Base-by-base conservation (phyloP, 768 basidiomycete species). In the Lactarius pseudohatsudake region DNA sequence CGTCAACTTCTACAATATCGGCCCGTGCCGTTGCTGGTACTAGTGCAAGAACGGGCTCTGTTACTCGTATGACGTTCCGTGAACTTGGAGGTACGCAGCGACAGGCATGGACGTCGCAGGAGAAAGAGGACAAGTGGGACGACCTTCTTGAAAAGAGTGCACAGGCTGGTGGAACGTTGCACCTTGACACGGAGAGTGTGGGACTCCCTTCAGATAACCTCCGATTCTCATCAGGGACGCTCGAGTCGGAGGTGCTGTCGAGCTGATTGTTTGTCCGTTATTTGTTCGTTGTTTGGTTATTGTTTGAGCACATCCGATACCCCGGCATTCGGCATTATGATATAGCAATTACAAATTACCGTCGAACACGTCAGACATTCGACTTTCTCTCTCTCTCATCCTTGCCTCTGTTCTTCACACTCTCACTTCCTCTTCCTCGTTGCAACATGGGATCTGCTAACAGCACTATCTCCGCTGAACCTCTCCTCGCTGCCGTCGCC, bases 81-180 rank as follows among this genome's bases (percentile, higher is more conserved):
- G 80, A 84, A 70, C 71, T 86, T 28, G 71, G 76, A n/a, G 71
- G 67, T 34, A 74, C 73, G 34, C 75, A 76, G 59, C 74, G 76
- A 61, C 74, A 75, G 28, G 79, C 75, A 53, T 75, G 87, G 73
- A 85, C 85, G 30, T 88, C 90, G 73, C 76, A 83, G 71, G 89
- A 92, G 77, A 92, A 92, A 78, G 81, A 82, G 8, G 84, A 82
- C 15, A 84, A 83, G 71, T 92, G 89, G 90, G 82, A 89, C 63
- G 86, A 86, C 66, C 71, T 92, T 62, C 75, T 91, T 66, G 81
- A 84, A 73, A 80, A 82, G 70, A 91, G 90, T 71, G 87, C 81
- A 50, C 75, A 76, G 59, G 91, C 91, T 1, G 91, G 91, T 1
- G 91, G 91, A 54, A 92, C 91, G 61, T 73, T 92, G 62, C 88